Evolutionary conservation across 345 rosid species (phyloP), one percentile per base, ranked within the genome.

Genomic region (Eucalyptus coolabah): DNA sequence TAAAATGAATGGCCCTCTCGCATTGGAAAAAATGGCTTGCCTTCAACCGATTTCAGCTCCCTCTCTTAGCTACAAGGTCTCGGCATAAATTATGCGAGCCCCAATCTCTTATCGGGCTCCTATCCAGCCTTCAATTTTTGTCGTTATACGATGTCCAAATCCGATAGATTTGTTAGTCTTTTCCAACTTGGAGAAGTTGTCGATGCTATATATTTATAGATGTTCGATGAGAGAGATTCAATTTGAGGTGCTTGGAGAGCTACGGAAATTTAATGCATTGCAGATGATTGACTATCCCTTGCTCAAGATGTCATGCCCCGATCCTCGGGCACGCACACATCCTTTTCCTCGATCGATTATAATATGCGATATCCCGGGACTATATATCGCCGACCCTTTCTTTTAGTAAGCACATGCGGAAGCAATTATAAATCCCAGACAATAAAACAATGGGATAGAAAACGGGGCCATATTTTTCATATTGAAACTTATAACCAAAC

Each of bases 181-280:
- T 56, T 50, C 60, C 28, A 40, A 51, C 42, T 32, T 86, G 45
- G 60, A 50, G 44, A 86, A 86, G 51, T 40, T 86, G n/a, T 51
- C 1, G 2, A 11, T 0, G 1, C 5, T 86, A 2, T 0, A 0
- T 21, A 21, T 86, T 11, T 0, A 0, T 2, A 0, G 6, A 13
- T n/a, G 2, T 50, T 21, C 0, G 6, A 11, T 6, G 0, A 2
- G 3, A 50, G 24, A 86, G 56, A 86, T 86, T 53, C 60, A 9
- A 32, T 86, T 86, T 2, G 60, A 86, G 9, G 87, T 30, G 3
- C 87, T 85, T 85, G 87, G 21, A 85, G 8, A 21, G 26, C 26
- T 18, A 21, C 5, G 4, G 1, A 54, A 21, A 19, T 60, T 60
- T 8, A 60, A 60, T 60, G 1, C 0, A 26, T 60, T 60, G 16